Percentiles rank a stretch among this genome's conserved stretches.
phyloP scores from a whole-genome alignment of 306 rosid species.

The Sesbania bispinosa region DNA sequence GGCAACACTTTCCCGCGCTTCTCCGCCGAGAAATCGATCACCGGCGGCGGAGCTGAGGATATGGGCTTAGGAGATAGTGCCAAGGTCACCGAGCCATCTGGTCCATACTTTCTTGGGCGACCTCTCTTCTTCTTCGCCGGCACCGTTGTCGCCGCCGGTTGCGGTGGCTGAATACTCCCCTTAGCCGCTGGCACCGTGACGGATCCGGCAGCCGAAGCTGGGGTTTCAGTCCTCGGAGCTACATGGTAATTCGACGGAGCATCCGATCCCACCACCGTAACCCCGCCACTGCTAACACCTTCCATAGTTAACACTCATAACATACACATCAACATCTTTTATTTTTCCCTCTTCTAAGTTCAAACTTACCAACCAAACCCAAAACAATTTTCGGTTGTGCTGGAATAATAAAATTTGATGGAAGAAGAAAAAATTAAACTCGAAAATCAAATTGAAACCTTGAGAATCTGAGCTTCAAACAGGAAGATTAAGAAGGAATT shows the following conservation, averaged over 20 bases:
- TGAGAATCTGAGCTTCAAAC: conserved; percentile 19
- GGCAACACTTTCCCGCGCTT: conserved; percentile 74
- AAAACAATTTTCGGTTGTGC: too few relatives aligned
- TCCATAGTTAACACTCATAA: conserved; percentile 53
- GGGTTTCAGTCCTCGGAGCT: conserved; percentile 70
- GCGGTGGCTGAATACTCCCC: neutral
- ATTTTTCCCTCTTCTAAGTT: neutral
- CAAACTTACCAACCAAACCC: too few relatives aligned
- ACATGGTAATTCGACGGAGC: conserved; percentile 86
- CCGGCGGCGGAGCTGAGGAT: conserved; percentile 77
- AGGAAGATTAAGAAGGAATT: conserved; percentile 6
- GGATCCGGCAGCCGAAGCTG: conserved; percentile 51
- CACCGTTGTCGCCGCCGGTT: conserved; percentile 3
- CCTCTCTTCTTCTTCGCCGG: conserved; percentile 86
- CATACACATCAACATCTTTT: neutral
- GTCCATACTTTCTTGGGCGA: conserved; percentile 85
- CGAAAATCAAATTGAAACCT: conserved; percentile 23
- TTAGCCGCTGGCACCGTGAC: conserved; percentile 16
- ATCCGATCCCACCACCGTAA: conserved; percentile 91
- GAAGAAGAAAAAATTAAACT: neutral
- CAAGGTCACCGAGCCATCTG: conserved; percentile 68
- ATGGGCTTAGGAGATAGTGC: conserved; percentile 83
- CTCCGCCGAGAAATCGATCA: conserved; percentile 81
- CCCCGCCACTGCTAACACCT: conserved; percentile 59
- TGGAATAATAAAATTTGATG: too few relatives aligned